phyloP scores from a whole-genome alignment of 2,329 filamentous ascomycete species.

The Leptographium lundbergii region DNA sequence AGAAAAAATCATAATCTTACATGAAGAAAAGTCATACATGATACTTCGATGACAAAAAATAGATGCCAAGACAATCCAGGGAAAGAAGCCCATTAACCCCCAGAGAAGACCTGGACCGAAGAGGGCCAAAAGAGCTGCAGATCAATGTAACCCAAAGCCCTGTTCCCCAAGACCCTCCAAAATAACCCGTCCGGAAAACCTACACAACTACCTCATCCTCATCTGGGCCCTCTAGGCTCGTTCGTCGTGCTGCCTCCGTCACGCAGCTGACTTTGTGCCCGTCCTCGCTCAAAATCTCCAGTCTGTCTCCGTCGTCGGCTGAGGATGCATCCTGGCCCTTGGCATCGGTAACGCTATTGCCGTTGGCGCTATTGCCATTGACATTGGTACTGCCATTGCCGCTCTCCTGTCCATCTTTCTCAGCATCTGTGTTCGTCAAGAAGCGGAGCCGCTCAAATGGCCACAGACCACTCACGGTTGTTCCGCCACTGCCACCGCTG shows the following conservation, averaged over 20 bases:
- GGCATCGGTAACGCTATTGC: neutral
- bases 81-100: neutral
- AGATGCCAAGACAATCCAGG: neutral
- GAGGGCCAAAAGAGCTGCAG: neutral
- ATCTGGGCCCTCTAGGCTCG: constrained; percentile 47
- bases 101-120: neutral
- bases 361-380: neutral
- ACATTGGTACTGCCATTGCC: neutral
- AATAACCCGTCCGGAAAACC: neutral
- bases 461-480: constrained; percentile 32
- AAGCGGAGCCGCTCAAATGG: constrained; percentile 37
- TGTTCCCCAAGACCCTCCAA: neutral
- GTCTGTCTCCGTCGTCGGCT: constrained; percentile 11
- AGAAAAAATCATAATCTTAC: neutral
- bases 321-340: neutral
- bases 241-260: constrained; percentile 39
- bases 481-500: neutral
- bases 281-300: constrained; percentile 24
- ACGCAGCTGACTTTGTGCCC: constrained; percentile 30
- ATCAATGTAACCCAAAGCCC: neutral
- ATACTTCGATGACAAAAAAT: neutral
- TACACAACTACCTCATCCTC: constrained; percentile 34
- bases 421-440: constrained; percentile 5
- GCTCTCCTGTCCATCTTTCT: constrained; percentile 9
- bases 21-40: neutral